Evolutionary conservation across 352 stramenopile species (phyloP), one percentile per base, ranked within the genome.

Genomic region (Pythium catenulatum): DNA sequence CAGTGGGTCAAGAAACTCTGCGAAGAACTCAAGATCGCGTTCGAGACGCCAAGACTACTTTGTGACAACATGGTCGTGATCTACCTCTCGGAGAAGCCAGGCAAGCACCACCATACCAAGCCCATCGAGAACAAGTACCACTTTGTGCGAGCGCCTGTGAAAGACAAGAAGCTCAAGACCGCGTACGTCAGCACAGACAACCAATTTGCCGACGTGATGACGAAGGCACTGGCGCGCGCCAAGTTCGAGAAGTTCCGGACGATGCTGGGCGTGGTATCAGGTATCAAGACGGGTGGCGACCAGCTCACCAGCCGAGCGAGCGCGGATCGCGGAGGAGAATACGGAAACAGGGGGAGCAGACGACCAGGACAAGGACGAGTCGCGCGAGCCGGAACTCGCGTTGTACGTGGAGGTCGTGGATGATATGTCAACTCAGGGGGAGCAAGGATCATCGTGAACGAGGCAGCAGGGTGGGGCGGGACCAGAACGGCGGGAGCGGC

Each of bases 51-150:
- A 0, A 30, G 11, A n/a, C 32, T 90, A 7, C 43, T 46, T 1
- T 82, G 84, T 17, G 84, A 89, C 66, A 92, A 90, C 70, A 80
- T 65, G 50, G 56, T 70, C 0, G 58, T 70, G 14, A 82, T 89
- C 9, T 78, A 73, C 27, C 58, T 92, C n/a, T 46, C 72, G 2
- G 23, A 50, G 37, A 87, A 87, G 46, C 83, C 83, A 21, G 84
- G 87, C 2, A 90, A 90, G 52, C 84, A 88, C 52, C 63, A 61
- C 43, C 70, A 84, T 7, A 65, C 63, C 3, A 89, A 91, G 37
- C 80, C 91, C 23, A 83, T 91, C 25, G 61, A 90, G 19, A 87
- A 87, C 43, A 82, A 86, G 21, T 92, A 79, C 36, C 82, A 92
- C 48, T 79, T 76, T 50, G 54, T 70, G 2, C 43, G 85, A 1